Conservation (phyloP, 148 eudicot genomes). For the Chenopodium formosanum region DNA sequence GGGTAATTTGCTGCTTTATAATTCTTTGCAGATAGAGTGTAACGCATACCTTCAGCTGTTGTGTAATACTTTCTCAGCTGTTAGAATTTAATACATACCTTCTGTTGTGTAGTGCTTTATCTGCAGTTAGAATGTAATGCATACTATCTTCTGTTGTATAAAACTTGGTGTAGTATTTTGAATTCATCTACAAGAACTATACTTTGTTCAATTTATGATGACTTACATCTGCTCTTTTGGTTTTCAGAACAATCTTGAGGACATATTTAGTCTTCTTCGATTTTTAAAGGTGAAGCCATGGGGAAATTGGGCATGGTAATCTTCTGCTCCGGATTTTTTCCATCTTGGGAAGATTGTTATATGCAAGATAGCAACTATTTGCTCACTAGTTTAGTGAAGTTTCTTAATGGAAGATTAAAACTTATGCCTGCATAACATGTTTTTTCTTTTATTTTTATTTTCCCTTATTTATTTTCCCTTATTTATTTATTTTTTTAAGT, state of each 20-base stretch:
- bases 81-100: neutral
- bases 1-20: neutral
- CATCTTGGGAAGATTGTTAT: neutral
- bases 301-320: constrained; percentile 99
- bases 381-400: neutral
- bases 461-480: too few relatives aligned
- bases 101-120: neutral
- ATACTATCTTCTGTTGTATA: neutral
- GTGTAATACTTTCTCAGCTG: neutral
- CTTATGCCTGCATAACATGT: too few relatives aligned
- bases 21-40: neutral
- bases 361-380: neutral
- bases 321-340: constrained; percentile 9
- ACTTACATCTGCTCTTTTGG: constrained; percentile 27
- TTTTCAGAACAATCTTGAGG: constrained; percentile 88
- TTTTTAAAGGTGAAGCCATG: constrained; percentile 96
- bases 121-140: neutral
- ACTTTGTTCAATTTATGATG: neutral
- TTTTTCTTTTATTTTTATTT: too few relatives aligned
- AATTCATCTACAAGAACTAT: neutral
- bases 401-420: neutral
- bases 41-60: neutral
- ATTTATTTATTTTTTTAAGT: too few relatives aligned
- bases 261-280: constrained; percentile 89
- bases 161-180: neutral